Percentiles rank a stretch among this genome's conserved stretches.
These are phyloP conservation scores for Mimosa bimucronata DNA, from an alignment of 306 rosid genomes.

Conservation along the genomic window DNA sequence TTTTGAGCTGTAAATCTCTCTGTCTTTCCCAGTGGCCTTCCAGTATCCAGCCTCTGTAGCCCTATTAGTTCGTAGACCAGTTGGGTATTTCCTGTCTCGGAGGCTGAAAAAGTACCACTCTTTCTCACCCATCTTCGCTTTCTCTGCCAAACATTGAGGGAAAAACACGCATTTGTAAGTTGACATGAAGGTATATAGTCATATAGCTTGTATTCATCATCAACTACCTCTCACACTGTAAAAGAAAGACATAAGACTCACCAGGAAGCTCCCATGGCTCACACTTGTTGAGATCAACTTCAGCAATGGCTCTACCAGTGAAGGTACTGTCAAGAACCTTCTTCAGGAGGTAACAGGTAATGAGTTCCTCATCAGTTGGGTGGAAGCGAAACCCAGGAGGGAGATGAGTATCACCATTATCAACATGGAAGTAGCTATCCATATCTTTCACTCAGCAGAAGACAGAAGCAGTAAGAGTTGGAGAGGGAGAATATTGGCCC, in stretches of 20 bases:
- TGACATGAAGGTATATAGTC: neutral
- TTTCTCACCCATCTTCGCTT: slow-evolving; percentile 96
- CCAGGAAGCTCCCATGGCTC: slow-evolving; percentile 99
- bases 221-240: too few relatives aligned
- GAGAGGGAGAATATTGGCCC: slow-evolving; percentile 1
- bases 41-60: slow-evolving; percentile 98
- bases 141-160: slow-evolving; percentile 46
- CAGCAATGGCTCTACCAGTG: slow-evolving; percentile 85
- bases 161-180: neutral
- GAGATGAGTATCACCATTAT: slow-evolving; percentile 47
- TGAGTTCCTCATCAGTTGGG: slow-evolving; percentile 95
- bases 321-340: slow-evolving; percentile 78
- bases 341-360: slow-evolving; percentile 84
- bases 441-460: neutral
- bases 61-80: slow-evolving; percentile 83
- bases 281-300: slow-evolving; percentile 96
- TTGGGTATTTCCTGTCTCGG: slow-evolving; percentile 88
- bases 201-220: too few relatives aligned
- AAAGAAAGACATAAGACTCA: neutral
- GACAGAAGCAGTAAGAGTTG: neutral
- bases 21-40: slow-evolving; percentile 96
- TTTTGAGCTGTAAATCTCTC: slow-evolving; percentile 82
- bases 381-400: slow-evolving; percentile 98
- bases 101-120: slow-evolving; percentile 97
- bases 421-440: slow-evolving; percentile 38